Evolutionary conservation across 306 rosid genomes (phyloP).

Genomic region (Pachyrhizus erosus): DNA sequence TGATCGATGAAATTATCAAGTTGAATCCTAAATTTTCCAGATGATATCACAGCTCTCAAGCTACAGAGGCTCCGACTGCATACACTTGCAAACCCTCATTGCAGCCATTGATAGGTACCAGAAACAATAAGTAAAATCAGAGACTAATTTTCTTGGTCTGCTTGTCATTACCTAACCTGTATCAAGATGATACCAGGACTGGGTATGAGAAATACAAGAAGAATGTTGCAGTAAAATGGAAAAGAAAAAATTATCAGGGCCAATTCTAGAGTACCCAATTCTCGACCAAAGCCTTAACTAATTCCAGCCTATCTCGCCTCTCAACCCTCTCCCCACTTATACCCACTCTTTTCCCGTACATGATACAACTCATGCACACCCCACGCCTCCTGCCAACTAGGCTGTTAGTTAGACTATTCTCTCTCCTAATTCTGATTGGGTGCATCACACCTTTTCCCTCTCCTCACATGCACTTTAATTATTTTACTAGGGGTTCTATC

Average conservation of each 20-base stretch:
- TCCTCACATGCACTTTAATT: neutral
- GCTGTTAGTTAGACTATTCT: neutral
- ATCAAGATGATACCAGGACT: neutral
- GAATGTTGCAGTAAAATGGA: neutral
- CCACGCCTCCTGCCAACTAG: neutral
- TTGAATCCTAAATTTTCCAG: neutral
- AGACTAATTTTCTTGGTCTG: too few species aligned
- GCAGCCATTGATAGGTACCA: too few species aligned
- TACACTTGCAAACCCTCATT: neutral
- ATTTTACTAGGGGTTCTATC: neutral
- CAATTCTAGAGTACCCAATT: neutral
- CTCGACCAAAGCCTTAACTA: neutral
- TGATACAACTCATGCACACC: neutral
- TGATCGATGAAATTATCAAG: neutral
- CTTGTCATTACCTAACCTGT: neutral
- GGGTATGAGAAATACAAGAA: neutral
- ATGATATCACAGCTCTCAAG: neutral
- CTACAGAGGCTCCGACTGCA: neutral
- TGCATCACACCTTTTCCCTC: neutral
- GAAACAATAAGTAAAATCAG: too few species aligned
- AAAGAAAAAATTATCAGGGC: neutral
- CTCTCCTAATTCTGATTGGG: neutral
- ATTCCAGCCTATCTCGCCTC: neutral
- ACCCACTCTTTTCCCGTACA: neutral
- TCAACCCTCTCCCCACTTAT: neutral